Conservation (phyloP, 306 rosid genomes). For the Astragalus membranaceus region DNA sequence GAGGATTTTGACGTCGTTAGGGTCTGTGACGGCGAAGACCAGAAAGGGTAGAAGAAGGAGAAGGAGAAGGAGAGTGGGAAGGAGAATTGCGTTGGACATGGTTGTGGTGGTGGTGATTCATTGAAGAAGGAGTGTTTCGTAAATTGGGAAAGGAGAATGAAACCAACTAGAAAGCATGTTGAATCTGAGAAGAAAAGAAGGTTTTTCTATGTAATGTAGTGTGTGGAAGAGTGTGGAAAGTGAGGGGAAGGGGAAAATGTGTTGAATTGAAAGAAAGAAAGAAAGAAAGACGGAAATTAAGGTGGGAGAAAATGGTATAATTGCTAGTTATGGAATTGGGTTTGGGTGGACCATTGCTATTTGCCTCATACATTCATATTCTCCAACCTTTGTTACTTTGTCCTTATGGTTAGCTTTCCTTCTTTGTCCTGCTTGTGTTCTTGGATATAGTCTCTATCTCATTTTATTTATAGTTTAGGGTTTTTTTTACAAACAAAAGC, state of each 20-base stretch:
- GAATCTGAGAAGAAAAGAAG: not conserved
- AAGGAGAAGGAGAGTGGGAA: not conserved
- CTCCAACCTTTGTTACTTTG: not conserved
- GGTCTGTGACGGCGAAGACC: constrained; percentile 43
- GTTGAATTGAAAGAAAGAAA: not conserved
- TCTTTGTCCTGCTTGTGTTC: not conserved
- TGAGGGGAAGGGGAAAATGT: not conserved
- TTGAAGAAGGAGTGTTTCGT: not conserved
- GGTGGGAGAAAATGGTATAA: not conserved
- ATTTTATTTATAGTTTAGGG: too few relatives aligned
- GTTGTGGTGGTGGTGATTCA: constrained; percentile 11
- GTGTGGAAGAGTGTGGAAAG: not conserved
- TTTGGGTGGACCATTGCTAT: not conserved
- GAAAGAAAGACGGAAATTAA: not conserved
- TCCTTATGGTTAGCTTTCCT: not conserved
- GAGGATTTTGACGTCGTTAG: constrained; percentile 54
- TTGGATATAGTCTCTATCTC: not conserved
- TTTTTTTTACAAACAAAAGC: too few relatives aligned
- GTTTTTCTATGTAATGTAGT: too few relatives aligned
- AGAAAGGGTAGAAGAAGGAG: constrained; percentile 22
- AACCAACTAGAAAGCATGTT: not conserved
- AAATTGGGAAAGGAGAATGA: constrained; percentile 5
- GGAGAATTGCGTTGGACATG: constrained; percentile 28
- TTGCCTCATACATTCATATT: not conserved
- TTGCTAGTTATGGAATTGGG: not conserved